Evolutionary conservation across 2,329 filamentous ascomycete genomes (phyloP).

Genomic region (Lecanoromycetidae sp.): DNA sequence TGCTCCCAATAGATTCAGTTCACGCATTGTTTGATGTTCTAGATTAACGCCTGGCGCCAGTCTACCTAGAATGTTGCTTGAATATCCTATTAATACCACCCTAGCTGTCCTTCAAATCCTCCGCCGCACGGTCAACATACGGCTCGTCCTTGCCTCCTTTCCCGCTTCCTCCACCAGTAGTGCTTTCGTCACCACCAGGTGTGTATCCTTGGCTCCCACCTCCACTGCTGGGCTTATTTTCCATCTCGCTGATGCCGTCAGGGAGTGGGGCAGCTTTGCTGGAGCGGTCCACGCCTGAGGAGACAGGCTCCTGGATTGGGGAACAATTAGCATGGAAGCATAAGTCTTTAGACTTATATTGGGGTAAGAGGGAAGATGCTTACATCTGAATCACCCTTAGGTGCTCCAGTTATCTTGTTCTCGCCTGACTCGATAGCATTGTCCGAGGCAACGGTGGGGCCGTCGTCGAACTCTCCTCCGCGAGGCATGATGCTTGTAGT

Average conservation of each 20-base stretch:
- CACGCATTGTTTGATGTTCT: no score
- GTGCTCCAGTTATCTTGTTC: constrained; percentile 15
- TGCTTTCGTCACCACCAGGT: constrained; percentile 5
- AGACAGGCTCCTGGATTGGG: constrained; percentile 2
- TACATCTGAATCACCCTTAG: constrained; percentile 13
- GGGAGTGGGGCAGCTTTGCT: constrained; percentile 16
- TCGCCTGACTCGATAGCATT: constrained; percentile 15
- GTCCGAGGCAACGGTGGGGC: constrained; percentile 10
- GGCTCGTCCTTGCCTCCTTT: constrained; percentile 8
- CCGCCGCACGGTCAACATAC: constrained; percentile 2
- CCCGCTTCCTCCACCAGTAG: constrained; percentile 9
- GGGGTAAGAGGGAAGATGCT: not conserved
- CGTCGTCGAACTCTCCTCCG: constrained; percentile 16
- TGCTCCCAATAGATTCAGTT: no score
- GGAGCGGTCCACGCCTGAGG: constrained; percentile 15
- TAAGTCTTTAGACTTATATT: not conserved
- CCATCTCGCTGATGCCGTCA: constrained; percentile 15
- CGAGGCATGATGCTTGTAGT: constrained; percentile 11
- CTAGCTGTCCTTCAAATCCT: not conserved
- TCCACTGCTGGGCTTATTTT: constrained; percentile 10
- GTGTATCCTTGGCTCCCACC: constrained; percentile 12
- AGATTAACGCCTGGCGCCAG: no score
- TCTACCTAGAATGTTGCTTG: no score
- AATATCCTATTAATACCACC: no score
- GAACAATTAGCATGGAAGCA: not conserved